These are phyloP conservation scores for Dendrobium officinale DNA, from an alignment of 106 monocot genomes.

Conservation along the genomic window DNA sequence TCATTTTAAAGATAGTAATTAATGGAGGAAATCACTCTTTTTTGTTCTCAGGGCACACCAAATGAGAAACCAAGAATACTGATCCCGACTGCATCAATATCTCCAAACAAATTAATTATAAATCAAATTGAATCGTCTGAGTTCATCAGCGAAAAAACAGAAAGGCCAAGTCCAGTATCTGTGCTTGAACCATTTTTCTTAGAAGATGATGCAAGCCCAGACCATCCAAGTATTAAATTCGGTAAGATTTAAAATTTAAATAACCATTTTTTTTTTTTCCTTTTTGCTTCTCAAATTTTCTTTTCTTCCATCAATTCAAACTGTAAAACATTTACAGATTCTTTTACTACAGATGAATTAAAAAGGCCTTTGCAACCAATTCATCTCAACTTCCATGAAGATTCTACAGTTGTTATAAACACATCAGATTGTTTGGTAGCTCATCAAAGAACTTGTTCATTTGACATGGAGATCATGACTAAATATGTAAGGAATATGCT, in stretches of 20 bases:
- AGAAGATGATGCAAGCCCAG: conserved; percentile 41
- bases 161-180: conserved; percentile 62
- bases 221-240: conserved; percentile 11
- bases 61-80: conserved; percentile 11
- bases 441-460: conserved; percentile 6
- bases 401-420: conserved; percentile 3
- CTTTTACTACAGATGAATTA: conserved; percentile 15
- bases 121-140: conserved; percentile 21
- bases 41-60: conserved; percentile 11
- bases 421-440: conserved; percentile 5
- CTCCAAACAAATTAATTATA: conserved; percentile 16
- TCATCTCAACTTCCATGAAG: conserved; percentile 17
- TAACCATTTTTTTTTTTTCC: background rate
- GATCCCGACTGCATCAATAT: background rate
- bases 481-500: conserved; percentile 18
- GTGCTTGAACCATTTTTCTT: conserved; percentile 57
- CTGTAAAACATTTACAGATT: background rate
- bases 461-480: conserved; percentile 16
- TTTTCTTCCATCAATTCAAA: background rate
- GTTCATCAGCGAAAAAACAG: conserved; percentile 22
- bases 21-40: background rate
- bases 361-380: background rate
- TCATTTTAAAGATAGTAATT: background rate
- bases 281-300: background rate
- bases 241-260: conserved; percentile 25